A percentile compares a stretch with the other conserved stretches of the same genome.
phyloP scores from a whole-genome alignment of 257 asterid species.

The Paulownia fortunei region DNA sequence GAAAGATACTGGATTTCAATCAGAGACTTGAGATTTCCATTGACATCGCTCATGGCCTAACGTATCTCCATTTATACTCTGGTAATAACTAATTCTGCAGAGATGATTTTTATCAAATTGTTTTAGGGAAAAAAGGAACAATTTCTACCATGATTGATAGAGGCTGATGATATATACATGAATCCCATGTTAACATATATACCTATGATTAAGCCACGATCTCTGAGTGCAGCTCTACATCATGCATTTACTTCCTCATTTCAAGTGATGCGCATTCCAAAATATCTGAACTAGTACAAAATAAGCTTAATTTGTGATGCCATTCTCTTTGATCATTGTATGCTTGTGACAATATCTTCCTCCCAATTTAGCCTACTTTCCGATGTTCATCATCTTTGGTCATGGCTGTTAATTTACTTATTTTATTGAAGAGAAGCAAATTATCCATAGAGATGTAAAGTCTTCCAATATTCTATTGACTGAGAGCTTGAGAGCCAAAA shows the following conservation, averaged over 20 bases:
- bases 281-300: background rate
- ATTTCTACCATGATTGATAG: background rate
- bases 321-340: background rate
- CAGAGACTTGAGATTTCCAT: constrained; percentile 95
- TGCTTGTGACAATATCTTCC: background rate
- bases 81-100: constrained; percentile 52
- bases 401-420: constrained; percentile 11
- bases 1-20: constrained; percentile 81
- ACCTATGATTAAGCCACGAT: background rate
- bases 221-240: background rate
- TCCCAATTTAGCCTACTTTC: background rate
- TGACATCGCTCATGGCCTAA: constrained; percentile 91
- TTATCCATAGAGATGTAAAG: constrained; percentile 97
- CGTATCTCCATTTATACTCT: constrained; percentile 92
- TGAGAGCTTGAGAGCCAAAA: constrained; percentile 89
- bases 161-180: background rate
- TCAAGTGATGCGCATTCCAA: background rate
- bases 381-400: background rate
- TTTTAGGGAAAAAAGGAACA: background rate
- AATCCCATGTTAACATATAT: background rate
- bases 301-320: background rate
- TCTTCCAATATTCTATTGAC: constrained; percentile 95
- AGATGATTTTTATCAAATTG: constrained; percentile 25
- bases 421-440: constrained; percentile 80
- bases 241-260: background rate